Evolutionary conservation across 164 flowering plant genomes (phyloP).

Genomic region (Chimonanthus praecox): DNA sequence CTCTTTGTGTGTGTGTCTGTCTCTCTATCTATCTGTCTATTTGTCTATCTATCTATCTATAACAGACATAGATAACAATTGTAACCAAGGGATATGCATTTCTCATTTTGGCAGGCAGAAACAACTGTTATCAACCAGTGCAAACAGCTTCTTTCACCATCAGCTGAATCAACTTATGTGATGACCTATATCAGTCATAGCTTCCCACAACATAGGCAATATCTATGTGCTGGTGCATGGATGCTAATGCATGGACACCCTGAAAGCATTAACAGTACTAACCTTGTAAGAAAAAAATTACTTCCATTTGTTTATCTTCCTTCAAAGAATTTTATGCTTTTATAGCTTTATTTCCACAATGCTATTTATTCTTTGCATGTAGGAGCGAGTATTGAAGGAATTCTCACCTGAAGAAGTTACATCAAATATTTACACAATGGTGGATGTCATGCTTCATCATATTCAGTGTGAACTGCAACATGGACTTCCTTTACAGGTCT

Average conservation of each 20-base stretch:
- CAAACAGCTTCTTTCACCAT: constrained; percentile 86
- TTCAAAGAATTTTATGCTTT: not conserved
- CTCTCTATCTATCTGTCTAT: not conserved
- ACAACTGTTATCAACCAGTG: constrained; percentile 87
- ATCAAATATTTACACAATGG: constrained; percentile 87
- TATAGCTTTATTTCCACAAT: not conserved
- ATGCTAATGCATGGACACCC: constrained; percentile 88
- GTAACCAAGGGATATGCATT: not conserved
- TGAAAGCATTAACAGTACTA: constrained; percentile 77
- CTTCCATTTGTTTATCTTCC: not conserved
- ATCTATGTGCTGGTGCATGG: constrained; percentile 97
- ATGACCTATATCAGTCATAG: constrained; percentile 82
- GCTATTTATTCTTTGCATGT: constrained; percentile 6
- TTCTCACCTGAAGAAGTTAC: constrained; percentile 98
- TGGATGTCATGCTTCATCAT: constrained; percentile 93
- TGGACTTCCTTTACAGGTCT: constrained; percentile 77
- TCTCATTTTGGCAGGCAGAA: constrained; percentile 64
- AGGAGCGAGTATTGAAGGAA: constrained; percentile 87
- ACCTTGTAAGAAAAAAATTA: constrained; percentile 46
- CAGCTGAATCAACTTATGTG: constrained; percentile 76
- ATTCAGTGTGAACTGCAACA: constrained; percentile 82
- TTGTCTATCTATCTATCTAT: not conserved
- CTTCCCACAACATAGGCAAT: constrained; percentile 79
- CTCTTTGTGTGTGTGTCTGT: not conserved
- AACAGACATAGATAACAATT: not conserved